Conservation (phyloP, 495 filamentous ascomycete species). For the Penicillium taxi region DNA sequence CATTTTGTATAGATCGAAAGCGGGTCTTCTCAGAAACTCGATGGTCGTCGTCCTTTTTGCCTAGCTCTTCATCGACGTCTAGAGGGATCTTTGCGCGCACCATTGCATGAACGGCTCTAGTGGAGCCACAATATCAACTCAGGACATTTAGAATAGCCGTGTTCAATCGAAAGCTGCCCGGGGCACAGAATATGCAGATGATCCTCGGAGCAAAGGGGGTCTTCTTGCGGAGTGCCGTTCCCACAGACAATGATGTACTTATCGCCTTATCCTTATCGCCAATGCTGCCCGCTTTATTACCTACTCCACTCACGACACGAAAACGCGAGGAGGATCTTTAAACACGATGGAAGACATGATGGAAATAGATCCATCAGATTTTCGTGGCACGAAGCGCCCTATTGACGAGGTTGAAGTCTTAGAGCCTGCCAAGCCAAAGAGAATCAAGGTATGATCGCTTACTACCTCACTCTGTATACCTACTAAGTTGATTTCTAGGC, state of each 20-base stretch:
- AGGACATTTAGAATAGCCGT: constrained; percentile 7
- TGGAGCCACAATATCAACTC: constrained; percentile 6
- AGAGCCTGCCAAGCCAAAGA: constrained; percentile 45
- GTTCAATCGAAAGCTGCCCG: neutral
- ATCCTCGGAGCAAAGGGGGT: constrained; percentile 3
- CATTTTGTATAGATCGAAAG: constrained; percentile 21
- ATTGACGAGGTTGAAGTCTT: constrained; percentile 39
- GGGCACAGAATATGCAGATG: neutral
- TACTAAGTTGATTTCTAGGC: constrained; percentile 42
- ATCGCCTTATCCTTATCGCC: constrained; percentile 23
- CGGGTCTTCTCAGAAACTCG: constrained; percentile 24
- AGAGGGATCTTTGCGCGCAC: constrained; percentile 37
- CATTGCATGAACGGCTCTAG: constrained; percentile 28
- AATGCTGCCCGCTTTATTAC: constrained; percentile 9
- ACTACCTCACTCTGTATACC: neutral
- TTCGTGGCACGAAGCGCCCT: constrained; percentile 58
- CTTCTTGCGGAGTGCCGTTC: neutral
- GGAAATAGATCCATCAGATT: constrained; percentile 33
- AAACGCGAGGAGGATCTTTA: constrained; percentile 1
- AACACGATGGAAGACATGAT: constrained; percentile 38
- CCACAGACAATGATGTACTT: neutral
- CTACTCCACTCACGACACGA: constrained; percentile 15
- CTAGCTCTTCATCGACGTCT: constrained; percentile 57
- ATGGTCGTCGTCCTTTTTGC: constrained; percentile 61
- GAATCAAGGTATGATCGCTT: constrained; percentile 50